Evolutionary conservation across 176 grass and related monocot genomes (phyloP), one percentile per base, ranked within the genome.

Genomic region (Carex pumila): DNA sequence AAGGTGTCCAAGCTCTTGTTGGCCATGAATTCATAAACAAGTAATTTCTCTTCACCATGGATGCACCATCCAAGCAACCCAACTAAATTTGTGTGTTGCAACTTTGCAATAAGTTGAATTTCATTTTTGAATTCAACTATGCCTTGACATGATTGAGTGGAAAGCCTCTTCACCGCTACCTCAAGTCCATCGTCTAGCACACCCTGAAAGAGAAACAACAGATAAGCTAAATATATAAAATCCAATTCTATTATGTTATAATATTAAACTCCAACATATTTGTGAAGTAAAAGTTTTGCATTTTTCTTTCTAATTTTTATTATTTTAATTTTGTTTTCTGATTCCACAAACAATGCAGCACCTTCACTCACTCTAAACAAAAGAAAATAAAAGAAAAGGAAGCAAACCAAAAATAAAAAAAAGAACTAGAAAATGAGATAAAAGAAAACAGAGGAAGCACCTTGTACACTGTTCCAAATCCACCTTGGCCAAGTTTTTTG

Each of bases 91-190:
- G 77, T 75, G 53, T 89, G 88, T 22, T 89, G 88, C 36, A 89
- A 71, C 63, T 79, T 89, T 3, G 88, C 88, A 70, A 89, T 89
- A 63, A 89, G 63, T 19, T 70, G 15, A 53, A 86, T 85, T 85
- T 89, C 88, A 79, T 85, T 89, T 79, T 89, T 84, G 19, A 89
- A 89, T 75, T 89, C 88, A 31, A 79, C 88, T 36, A 86, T 39
- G 34, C 88, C 88, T 80, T 90, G 88, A 9, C 9, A 25, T 7
- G 88, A 90, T 34, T 61, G 54, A 37, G 57, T 41, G 1, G 88
- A 86, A n/a, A 90, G 85, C 49, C 85, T 90, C 31, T 90, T 90
- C 14, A 87, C 73, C 31, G 85, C 88, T 84, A 90, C 41, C 8
- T 87, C 85, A 32, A 83, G 57, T 36, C 88, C 88, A 66, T 87